Evolutionary conservation across 768 basidiomycete species (phyloP).

Genomic region (Holtermanniella nyarrowii): DNA sequence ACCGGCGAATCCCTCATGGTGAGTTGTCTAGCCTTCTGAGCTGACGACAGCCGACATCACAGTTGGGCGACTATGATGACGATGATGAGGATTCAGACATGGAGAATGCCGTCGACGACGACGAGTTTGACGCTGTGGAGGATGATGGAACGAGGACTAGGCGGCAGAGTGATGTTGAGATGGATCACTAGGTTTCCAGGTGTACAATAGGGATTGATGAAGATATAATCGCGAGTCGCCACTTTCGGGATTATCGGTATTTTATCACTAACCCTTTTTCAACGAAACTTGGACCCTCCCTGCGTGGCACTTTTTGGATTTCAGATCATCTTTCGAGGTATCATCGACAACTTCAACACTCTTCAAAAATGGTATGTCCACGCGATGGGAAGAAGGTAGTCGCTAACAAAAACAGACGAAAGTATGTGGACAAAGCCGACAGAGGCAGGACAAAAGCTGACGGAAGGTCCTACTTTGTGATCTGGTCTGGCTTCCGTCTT

Average conservation of each 20-base stretch:
- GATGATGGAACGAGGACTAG: constrained; percentile 28
- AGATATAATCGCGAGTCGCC: no score
- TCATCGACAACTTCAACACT: no score
- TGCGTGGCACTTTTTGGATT: no score
- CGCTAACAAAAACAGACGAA: neutral
- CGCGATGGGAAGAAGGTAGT: neutral
- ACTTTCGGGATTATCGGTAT: no score
- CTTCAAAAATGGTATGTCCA: neutral
- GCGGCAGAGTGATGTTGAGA: constrained; percentile 39
- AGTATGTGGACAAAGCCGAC: neutral
- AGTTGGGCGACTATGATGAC: constrained; percentile 29
- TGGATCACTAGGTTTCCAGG: no score
- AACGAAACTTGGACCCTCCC: no score
- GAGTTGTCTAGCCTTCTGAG: constrained; percentile 8
- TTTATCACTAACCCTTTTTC: no score
- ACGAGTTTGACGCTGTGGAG: constrained; percentile 35
- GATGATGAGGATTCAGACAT: constrained; percentile 63
- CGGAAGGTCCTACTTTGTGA: constrained; percentile 60
- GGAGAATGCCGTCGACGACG: constrained; percentile 54
- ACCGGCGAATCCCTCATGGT: constrained; percentile 43
- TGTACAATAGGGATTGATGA: no score
- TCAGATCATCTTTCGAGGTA: no score
- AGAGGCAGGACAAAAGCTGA: constrained; percentile 42
- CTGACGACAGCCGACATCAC: constrained; percentile 24
- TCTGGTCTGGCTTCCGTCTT: constrained; percentile 31